Evolutionary conservation across 805 yeast species (phyloP), one percentile per base, ranked within the genome.

Genomic region (Metschnikowia similis): DNA sequence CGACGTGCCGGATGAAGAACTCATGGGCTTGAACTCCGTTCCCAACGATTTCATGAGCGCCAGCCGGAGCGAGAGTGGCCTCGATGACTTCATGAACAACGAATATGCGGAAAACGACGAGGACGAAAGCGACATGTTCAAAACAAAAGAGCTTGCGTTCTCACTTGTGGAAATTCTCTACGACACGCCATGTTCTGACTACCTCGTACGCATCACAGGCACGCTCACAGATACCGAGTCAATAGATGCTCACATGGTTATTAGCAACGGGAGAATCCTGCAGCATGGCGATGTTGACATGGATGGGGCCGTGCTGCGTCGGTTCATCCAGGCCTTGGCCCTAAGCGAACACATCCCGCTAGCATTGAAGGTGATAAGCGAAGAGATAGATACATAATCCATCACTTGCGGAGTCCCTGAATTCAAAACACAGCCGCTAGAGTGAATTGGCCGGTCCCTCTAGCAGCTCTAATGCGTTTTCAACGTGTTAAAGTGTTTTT

Each of bases 1-100:
- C 35, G 69, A 70, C 47, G 72, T 69, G 21, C 66, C 74, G 1
- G 72, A 70, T 48, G 75, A 70, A 46, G 75, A 73, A 53, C 59
- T 72, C 10, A 48, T 68, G 17, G 69, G 70, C 8, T 57, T 73
- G 41, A 67, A 58, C 56, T 64, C 70, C 2, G 56, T 66, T 2
- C 53, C 66, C 3, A 35, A 46, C 21, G 57, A 56, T 13, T 53
- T 55, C 35, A 45, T 54, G 43, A 50, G 53, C 26, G 47, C 48
- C 14, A 49, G 47, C 16, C 48, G 45, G 26, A 49, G 46, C 26
- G 52, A 51, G 14, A 43, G 49, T n/a, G 61, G 63, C 27, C 56
- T 70, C 26, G 69, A 65, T 4, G 54, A 59, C 2, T 66, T 69
- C 41, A 52, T 65, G 57, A 64, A 63, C 34, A 58, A 61, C 31